Evolutionary conservation across 306 rosid species (phyloP).

Genomic region (Betula pendula): DNA sequence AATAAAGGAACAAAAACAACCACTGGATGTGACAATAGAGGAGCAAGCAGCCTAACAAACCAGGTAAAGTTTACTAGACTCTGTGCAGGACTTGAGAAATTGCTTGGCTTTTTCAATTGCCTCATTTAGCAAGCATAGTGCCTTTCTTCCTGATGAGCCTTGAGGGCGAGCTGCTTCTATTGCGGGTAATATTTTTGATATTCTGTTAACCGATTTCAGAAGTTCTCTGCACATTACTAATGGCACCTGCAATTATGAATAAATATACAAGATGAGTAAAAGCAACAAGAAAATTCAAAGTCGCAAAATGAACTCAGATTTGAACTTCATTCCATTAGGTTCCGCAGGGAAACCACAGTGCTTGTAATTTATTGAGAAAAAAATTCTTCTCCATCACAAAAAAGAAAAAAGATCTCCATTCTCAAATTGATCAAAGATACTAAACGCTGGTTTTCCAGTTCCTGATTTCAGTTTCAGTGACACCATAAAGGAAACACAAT

Average conservation of each 20-base stretch:
- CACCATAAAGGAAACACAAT: not conserved
- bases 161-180: constrained; percentile 84
- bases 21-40: not conserved
- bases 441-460: not conserved
- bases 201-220: constrained; percentile 46
- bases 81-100: constrained; percentile 56
- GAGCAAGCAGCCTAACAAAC: constrained; percentile 37
- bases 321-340: not conserved
- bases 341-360: not conserved
- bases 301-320: not conserved
- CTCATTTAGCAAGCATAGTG: constrained; percentile 49
- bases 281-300: constrained; percentile 5
- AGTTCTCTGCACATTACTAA: constrained; percentile 58
- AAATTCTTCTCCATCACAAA: not conserved
- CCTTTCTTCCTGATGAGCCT: constrained; percentile 63
- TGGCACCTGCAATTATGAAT: constrained; percentile 62
- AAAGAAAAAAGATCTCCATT: not conserved
- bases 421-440: not conserved
- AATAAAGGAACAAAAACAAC: not conserved
- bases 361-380: not conserved
- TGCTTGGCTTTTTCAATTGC: constrained; percentile 59
- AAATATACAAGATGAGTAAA: constrained; percentile 14
- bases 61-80: constrained; percentile 84
- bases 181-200: constrained; percentile 51
- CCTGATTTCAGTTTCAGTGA: not conserved